Base-by-base conservation (phyloP, 2,329 filamentous ascomycete genomes). In the Monilinia fructicola region DNA sequence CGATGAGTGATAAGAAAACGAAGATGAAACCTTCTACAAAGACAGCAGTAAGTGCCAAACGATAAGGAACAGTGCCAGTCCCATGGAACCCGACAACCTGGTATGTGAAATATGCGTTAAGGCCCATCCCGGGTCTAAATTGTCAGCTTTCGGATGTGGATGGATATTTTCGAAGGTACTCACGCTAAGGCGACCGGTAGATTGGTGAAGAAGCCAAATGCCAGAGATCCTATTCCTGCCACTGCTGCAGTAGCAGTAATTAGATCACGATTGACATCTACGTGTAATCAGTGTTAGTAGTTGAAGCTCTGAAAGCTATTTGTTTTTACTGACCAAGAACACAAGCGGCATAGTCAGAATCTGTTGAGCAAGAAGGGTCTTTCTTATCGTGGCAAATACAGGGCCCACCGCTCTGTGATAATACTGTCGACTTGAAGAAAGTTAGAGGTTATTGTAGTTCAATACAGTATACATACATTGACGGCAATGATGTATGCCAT, bases 401-500 rank as follows among this genome's bases (percentile, higher is more conserved):
- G 50, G 89, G 92, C 12, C 90, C 92, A 50, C 92, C 92, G 7
- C 88, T 89, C 68, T 92, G 85, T 6, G 89, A 85, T 16, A 93
- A 84, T 58, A 96, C 88, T 26, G 85, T 86, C 14, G 87, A 83
- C 85, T 95, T 81, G 67, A 83, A 80, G 16, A 50, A 70, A 64
- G 58, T 40, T 50, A 12, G 21, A 70, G 14, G 10, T 12, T 38
- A 14, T 26, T 9, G 12, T 23, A n/a, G 6, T 44, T 44, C 5
- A 21, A n/a, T 4, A 35, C 21, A 38, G 4, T 9, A 4, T 5
- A 73, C 81, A 73, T 70, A 86, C 85, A 72, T 89, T 88, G 69
- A 89, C 87, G 11, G 89, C 89, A 74, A 95, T 93, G 72, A 95
- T 94, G 78, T 93, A 94, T 18, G 90, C 89, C 91, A 93, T 92